These are phyloP conservation scores for Pleurozium schreberi DNA, from an alignment of 225 moss, liverwort and hornwort genomes.

Conservation along the genomic window DNA sequence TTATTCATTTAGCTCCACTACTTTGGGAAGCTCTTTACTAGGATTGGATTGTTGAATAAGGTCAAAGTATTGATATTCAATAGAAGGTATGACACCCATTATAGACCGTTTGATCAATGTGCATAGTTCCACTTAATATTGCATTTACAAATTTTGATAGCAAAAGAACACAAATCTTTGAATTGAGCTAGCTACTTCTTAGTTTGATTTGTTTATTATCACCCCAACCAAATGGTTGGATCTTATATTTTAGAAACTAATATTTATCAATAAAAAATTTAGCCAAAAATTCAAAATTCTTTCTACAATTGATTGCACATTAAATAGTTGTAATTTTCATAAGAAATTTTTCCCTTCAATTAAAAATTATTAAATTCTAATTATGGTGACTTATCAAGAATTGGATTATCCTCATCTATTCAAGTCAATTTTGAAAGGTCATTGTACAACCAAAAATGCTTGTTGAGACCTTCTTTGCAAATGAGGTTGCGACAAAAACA, in stretches of 20 bases:
- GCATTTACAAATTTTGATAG: too few species aligned
- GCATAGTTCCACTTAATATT: too few species aligned
- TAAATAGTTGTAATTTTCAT: background rate
- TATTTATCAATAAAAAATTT: background rate
- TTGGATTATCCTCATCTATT: too few species aligned
- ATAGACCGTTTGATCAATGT: too few species aligned
- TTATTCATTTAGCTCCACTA: too few species aligned
- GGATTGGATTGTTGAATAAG: too few species aligned
- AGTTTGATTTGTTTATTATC: background rate
- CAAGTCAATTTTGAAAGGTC: background rate
- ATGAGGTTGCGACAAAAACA: background rate
- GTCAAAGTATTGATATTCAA: too few species aligned
- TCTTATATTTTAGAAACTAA: background rate
- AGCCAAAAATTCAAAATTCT: background rate
- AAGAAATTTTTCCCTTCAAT: background rate
- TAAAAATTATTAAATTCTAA: background rate
- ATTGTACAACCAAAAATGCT: background rate
- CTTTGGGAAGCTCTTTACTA: too few species aligned
- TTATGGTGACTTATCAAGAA: background rate
- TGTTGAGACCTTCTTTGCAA: background rate
- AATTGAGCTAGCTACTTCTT: too few species aligned
- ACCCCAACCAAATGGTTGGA: background rate
- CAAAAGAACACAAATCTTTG: too few species aligned
- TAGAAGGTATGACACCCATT: too few species aligned
- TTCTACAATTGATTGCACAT: background rate